Evolutionary conservation across 352 stramenopile species (phyloP).

Genomic region (Pythium angustatum): DNA sequence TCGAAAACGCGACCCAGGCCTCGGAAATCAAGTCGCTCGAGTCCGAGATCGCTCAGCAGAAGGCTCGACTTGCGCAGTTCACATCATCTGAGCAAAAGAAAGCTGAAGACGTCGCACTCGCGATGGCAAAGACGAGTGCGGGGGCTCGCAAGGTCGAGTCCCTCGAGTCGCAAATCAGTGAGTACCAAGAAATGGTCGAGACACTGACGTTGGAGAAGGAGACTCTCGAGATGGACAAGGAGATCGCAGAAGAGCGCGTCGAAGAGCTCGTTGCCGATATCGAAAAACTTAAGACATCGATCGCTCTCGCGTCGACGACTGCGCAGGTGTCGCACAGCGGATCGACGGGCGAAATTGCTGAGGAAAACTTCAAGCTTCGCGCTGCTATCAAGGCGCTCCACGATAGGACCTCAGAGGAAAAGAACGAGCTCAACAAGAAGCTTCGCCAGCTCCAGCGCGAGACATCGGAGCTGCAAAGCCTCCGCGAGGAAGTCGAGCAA

Average conservation of each 20-base stretch:
- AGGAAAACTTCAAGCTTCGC: slow-evolving; percentile 86
- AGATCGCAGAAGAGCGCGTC: slow-evolving; percentile 83
- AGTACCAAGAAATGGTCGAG: slow-evolving; percentile 85
- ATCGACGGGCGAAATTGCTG: slow-evolving; percentile 43
- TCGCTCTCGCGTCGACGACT: slow-evolving; percentile 49
- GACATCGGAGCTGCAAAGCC: slow-evolving; percentile 56
- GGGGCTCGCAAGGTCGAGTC: slow-evolving; percentile 69
- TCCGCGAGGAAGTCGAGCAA: slow-evolving; percentile 75
- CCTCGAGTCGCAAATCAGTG: slow-evolving; percentile 60
- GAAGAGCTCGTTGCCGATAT: slow-evolving; percentile 74
- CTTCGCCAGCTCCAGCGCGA: slow-evolving; percentile 75
- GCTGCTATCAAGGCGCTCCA: slow-evolving; percentile 82
- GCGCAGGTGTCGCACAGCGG: slow-evolving; percentile 41
- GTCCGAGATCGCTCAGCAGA: slow-evolving; percentile 67
- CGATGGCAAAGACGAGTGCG: slow-evolving; percentile 69
- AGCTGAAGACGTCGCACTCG: slow-evolving; percentile 70
- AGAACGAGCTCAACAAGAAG: slow-evolving; percentile 80
- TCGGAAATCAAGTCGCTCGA: slow-evolving; percentile 68
- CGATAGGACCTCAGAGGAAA: slow-evolving; percentile 76
- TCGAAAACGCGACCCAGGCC: slow-evolving; percentile 60
- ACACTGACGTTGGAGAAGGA: slow-evolving; percentile 87
- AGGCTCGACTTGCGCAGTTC: slow-evolving; percentile 64
- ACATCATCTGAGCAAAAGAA: slow-evolving; percentile 73
- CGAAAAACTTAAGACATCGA: slow-evolving; percentile 68
- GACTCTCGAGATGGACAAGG: slow-evolving; percentile 87